These are phyloP conservation scores for Trypanosoma cruzi DNA, from an alignment of 208 protist species.

Conservation along the genomic window DNA sequence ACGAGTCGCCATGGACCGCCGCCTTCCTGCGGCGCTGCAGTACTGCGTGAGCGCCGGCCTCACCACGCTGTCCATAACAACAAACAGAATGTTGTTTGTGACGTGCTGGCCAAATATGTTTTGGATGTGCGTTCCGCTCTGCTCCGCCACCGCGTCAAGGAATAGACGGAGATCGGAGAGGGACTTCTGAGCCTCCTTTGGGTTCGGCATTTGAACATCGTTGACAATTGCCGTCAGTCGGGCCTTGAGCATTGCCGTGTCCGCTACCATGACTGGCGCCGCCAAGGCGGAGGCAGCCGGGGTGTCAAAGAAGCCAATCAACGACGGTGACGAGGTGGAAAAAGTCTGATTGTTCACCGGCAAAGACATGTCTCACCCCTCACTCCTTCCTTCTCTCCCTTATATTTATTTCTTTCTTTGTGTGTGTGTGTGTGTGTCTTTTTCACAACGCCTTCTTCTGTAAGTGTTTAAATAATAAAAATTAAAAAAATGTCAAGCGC, in stretches of 20 bases:
- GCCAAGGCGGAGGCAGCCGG: neutral
- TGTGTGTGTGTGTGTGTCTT: too few species aligned
- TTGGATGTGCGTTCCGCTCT: conserved; percentile 51
- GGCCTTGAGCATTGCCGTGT: conserved; percentile 13
- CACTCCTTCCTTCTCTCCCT: too few species aligned
- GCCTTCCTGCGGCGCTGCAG: conserved; percentile 23
- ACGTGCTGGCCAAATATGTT: conserved; percentile 75
- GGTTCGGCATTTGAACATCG: conserved; percentile 29
- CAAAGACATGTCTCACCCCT: neutral
- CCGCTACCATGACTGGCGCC: neutral
- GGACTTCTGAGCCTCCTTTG: conserved; percentile 44
- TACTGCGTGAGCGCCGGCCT: conserved; percentile 55
- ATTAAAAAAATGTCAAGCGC: too few species aligned
- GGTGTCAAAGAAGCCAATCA: neutral
- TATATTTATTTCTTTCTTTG: too few species aligned
- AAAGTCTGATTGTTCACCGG: neutral
- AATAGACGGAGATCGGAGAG: conserved; percentile 47
- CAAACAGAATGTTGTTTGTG: conserved; percentile 64
- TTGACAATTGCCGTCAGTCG: conserved; percentile 30
- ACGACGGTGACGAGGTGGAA: neutral
- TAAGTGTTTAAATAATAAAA: too few species aligned
- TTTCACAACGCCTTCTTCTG: too few species aligned
- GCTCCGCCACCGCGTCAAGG: conserved; percentile 39
- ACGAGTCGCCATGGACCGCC: conserved; percentile 1
- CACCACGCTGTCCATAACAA: conserved; percentile 67